Percentiles rank a stretch among this genome's conserved stretches.
phyloP scores from a whole-genome alignment of 2,329 filamentous ascomycete species.

The Talaromyces sp. region DNA sequence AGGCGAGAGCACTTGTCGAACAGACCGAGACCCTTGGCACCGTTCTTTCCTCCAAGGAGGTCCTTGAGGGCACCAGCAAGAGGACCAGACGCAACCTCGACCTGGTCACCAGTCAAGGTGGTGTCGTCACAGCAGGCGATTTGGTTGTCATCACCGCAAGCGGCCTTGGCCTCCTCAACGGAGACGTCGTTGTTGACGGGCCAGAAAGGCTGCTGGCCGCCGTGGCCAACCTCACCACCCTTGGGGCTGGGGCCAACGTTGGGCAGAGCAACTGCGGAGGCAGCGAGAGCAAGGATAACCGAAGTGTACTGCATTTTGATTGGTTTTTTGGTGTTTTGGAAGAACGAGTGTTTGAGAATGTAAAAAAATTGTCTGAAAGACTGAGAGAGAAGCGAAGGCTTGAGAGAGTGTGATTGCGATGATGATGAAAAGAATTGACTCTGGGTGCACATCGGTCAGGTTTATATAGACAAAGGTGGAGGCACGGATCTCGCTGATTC shows the following conservation, averaged over 20 bases:
- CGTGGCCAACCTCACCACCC: constrained; percentile 15
- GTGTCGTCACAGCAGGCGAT: constrained; percentile 37
- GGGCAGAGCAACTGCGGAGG: constrained; percentile 27
- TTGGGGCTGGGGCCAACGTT: constrained; percentile 14
- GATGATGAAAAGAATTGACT: constrained; percentile 17
- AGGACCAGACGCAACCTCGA: constrained; percentile 25
- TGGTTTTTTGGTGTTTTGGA: constrained; percentile 8
- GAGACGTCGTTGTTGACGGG: constrained; percentile 26
- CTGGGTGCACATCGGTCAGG: constrained; percentile 14
- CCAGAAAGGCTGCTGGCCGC: constrained; percentile 26
- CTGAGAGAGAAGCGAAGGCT: constrained; percentile 18
- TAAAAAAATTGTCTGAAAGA: constrained; percentile 14
- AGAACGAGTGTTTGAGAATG: constrained; percentile 15
- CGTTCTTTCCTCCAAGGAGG: constrained; percentile 29
- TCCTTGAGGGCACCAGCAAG: constrained; percentile 29
- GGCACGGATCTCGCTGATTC: constrained; percentile 15
- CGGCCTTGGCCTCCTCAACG: constrained; percentile 33
- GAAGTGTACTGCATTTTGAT: constrained; percentile 35
- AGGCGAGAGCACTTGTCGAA: constrained; percentile 40
- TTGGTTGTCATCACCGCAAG: constrained; percentile 34
- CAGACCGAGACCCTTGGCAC: constrained; percentile 30
- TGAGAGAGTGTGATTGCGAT: constrained; percentile 18
- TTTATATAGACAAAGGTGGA: constrained; percentile 29
- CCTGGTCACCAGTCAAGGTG: constrained; percentile 30
- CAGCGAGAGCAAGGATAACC: constrained; percentile 29